Conservation (phyloP, 176 grass and related monocot species). For the Avena sativa region DNA sequence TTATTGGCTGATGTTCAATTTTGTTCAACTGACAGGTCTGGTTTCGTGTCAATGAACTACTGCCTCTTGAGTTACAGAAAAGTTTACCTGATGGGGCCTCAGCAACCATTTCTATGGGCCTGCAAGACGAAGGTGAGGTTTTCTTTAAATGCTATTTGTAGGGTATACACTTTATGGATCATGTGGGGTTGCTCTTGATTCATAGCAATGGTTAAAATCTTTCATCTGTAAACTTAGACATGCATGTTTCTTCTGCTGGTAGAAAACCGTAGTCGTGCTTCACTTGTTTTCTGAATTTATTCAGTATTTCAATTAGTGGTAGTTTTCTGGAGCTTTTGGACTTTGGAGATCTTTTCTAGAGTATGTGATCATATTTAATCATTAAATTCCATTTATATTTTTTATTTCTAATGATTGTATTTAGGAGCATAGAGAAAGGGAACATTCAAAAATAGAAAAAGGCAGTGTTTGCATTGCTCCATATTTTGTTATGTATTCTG, state of each 20-base stretch:
- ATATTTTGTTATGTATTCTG: constrained; percentile 16
- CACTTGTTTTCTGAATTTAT: constrained; percentile 14
- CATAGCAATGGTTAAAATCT: not conserved
- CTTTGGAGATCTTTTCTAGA: constrained; percentile 13
- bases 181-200: constrained; percentile 27
- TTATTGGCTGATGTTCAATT: constrained; percentile 36
- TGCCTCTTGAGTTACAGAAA: constrained; percentile 75
- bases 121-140: constrained; percentile 55
- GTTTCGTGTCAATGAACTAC: constrained; percentile 79
- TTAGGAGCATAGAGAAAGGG: constrained; percentile 13
- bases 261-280: constrained; percentile 10
- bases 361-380: constrained; percentile 29
- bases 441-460: not conserved
- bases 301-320: not conserved
- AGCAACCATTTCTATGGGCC: constrained; percentile 34
- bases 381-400: constrained; percentile 25
- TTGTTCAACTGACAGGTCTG: constrained; percentile 63
- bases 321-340: constrained; percentile 8
- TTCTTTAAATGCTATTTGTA: constrained; percentile 35
- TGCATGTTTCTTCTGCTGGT: constrained; percentile 12
- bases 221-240: not conserved
- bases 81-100: constrained; percentile 64
- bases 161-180: constrained; percentile 7
- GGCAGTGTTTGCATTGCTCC: constrained; percentile 4
- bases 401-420: constrained; percentile 15